These are phyloP conservation scores for Primulina eburnea DNA, from an alignment of 257 asterid species.

Conservation along the genomic window DNA sequence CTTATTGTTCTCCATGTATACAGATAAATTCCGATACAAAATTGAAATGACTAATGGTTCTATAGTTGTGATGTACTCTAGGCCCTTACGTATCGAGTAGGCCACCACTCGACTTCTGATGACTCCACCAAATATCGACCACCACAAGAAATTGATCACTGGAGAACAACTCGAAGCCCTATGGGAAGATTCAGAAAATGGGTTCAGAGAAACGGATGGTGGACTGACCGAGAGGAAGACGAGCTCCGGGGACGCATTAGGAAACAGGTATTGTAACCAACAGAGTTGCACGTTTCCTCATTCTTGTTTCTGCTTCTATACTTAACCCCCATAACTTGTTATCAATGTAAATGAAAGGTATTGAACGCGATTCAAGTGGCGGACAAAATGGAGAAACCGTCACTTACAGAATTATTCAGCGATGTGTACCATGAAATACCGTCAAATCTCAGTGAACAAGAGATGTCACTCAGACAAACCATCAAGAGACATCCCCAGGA, in stretches of 20 bases:
- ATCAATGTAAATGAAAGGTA: constrained; percentile 34
- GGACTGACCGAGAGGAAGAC: constrained; percentile 66
- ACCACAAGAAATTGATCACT: constrained; percentile 63
- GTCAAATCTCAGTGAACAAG: constrained; percentile 64
- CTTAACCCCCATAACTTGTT: background rate
- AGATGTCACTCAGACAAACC: constrained; percentile 56
- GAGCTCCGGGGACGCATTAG: constrained; percentile 49
- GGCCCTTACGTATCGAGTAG: constrained; percentile 81
- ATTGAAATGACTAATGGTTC: no score
- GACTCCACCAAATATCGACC: constrained; percentile 89
- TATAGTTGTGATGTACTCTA: constrained; percentile 12
- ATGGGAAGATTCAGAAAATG: constrained; percentile 66
- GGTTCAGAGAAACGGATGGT: constrained; percentile 72
- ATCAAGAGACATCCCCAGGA: constrained; percentile 57
- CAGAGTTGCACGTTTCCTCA: background rate
- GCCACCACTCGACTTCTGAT: constrained; percentile 93
- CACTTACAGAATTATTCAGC: constrained; percentile 48
- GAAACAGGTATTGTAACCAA: constrained; percentile 46
- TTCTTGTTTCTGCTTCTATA: background rate
- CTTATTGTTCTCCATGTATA: background rate
- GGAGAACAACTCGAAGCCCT: constrained; percentile 68
- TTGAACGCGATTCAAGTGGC: constrained; percentile 74
- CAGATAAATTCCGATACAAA: background rate
- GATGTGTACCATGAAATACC: constrained; percentile 70
- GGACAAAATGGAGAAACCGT: constrained; percentile 56